Evolutionary conservation across 352 stramenopile genomes (phyloP), one percentile per base, ranked within the genome.

Genomic region (Globisporangium yorkense): DNA sequence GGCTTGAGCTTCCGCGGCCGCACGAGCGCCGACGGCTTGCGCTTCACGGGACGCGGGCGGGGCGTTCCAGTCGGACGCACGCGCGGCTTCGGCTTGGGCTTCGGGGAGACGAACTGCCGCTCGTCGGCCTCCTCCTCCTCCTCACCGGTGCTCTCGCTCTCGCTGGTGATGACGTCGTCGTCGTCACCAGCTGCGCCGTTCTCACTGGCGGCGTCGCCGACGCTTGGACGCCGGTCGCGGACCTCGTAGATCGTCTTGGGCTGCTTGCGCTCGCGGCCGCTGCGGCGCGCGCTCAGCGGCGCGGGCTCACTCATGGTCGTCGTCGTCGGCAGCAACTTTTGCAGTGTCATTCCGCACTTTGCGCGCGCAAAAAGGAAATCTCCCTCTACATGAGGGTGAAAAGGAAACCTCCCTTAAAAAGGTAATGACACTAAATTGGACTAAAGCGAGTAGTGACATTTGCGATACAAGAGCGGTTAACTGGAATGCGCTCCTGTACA

Each of bases 181-280:
- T 65, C 61, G 2, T 72, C 59, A 7, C 70, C 46, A 29, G 67
- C 39, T 15, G 55, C 61, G 40, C 61, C 65, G 2, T 51, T 54
- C 3, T 76, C 66, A 5, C 74, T 59, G 5, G 8, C 62, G 37
- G 57, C 45, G 7, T 48, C 27, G 8, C 6, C 37, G n/a, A 18
- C 31, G 29, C 48, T 53, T 13, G n/a, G 5, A 5, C 80, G 83
- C 18, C 47, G 65, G 58, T 88, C 75, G 52, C 82, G 71, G 52
- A 89, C 78, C 56, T 86, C 71, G 66, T 91, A 94, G 29, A 94
- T 75, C 18, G 62, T 55, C 63, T 77, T 87, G 31, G 84, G 84
- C 67, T 77, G 79, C 52, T 71, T 82, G 20, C 82, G 78, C 64
- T 80, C 66, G 21, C 84, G 84, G 29, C 68, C 82, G 57, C 81